phyloP scores from a whole-genome alignment of 495 filamentous ascomycete species.

The Lepraria neglecta region DNA sequence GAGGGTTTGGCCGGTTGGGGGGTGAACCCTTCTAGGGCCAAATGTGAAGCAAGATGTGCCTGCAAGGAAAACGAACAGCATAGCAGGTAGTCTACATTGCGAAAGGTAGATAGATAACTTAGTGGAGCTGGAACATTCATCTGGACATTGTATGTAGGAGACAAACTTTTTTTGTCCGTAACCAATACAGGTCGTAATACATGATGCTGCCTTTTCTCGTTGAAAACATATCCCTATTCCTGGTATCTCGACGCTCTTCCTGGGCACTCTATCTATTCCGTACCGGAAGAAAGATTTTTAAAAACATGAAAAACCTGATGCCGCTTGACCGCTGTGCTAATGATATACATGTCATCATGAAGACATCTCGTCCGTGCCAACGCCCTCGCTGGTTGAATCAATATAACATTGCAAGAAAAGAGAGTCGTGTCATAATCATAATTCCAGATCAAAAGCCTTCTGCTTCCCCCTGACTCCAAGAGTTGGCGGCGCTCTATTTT shows the following conservation, averaged over 20 bases:
- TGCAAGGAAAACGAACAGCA: too few species aligned
- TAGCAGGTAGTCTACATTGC: too few species aligned
- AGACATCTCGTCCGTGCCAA: conserved; percentile 12
- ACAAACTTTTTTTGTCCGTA: too few species aligned
- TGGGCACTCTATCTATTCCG: background rate
- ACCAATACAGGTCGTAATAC: background rate
- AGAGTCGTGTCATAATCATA: background rate
- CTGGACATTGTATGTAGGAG: too few species aligned
- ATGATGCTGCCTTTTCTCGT: background rate
- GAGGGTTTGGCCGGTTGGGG: too few species aligned
- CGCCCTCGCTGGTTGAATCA: conserved; percentile 18
- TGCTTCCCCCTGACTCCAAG: background rate
- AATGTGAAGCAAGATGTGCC: background rate
- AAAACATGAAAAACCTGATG: conserved; percentile 4
- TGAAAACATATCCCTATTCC: background rate
- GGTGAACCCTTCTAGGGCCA: too few species aligned
- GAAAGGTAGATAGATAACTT: too few species aligned
- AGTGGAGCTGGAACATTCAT: too few species aligned
- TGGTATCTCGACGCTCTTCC: background rate
- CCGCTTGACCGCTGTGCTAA: background rate
- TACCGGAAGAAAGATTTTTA: background rate
- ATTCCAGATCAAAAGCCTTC: background rate
- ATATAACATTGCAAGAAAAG: conserved; percentile 7
- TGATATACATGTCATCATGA: conserved; percentile 15
- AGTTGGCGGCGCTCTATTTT: conserved; percentile 25